Conservation (phyloP, 208 protist genomes). For the Acanthamoeba culbertsoni region DNA sequence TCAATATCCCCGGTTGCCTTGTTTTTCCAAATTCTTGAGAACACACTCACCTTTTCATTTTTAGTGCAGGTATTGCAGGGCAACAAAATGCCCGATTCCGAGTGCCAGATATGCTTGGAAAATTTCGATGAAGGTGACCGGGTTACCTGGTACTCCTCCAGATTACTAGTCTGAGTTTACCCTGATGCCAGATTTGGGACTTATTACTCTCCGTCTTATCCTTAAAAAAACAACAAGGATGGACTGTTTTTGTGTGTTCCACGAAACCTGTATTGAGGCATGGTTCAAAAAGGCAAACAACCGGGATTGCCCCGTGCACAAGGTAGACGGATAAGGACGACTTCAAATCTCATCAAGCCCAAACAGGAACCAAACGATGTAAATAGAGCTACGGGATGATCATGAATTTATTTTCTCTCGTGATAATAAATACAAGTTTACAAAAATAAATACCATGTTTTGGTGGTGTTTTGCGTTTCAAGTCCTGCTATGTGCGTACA, state of each 20-base stretch:
- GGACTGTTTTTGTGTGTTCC: slow-evolving; percentile 56
- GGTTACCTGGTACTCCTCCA: not conserved
- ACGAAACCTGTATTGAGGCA: not conserved
- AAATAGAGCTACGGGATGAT: no score
- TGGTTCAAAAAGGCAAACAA: slow-evolving; percentile 25
- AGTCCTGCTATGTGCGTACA: no score
- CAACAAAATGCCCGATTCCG: not conserved
- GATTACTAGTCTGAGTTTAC: no score
- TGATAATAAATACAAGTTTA: no score
- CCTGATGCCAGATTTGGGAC: not conserved
- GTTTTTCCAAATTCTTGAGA: not conserved
- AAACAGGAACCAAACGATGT: no score
- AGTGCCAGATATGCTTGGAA: not conserved
- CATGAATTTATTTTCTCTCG: no score
- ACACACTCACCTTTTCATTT: not conserved
- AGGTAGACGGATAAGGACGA: not conserved
- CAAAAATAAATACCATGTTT: no score
- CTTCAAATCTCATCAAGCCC: no score
- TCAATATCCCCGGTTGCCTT: no score
- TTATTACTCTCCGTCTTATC: not conserved
- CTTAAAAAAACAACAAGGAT: not conserved
- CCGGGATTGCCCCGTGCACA: slow-evolving; percentile 30
- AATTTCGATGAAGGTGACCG: slow-evolving; percentile 29
- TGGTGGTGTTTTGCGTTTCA: no score
- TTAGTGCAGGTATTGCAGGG: not conserved